phyloP scores from a whole-genome alignment of 129 eudicot genomes.

The Cynara cardunculus region DNA sequence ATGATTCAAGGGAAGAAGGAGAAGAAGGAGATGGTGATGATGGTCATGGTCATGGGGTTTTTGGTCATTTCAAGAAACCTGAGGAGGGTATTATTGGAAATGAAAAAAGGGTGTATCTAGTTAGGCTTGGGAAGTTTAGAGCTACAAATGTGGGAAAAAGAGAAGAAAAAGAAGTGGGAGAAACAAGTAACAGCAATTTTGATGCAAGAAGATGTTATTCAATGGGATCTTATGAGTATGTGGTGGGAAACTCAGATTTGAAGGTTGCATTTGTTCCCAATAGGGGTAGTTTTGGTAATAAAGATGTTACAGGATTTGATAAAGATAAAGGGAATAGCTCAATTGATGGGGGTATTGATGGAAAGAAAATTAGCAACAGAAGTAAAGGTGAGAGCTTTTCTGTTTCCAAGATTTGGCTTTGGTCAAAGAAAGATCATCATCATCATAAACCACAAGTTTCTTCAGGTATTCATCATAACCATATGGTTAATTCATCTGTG shows the following conservation, averaged over 20 bases:
- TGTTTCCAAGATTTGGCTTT: constrained; percentile 93
- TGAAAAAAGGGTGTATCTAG: constrained; percentile 75
- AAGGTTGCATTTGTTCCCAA: constrained; percentile 66
- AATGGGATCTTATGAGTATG: constrained; percentile 95
- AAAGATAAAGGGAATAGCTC: constrained; percentile 46
- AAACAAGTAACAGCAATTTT: constrained; percentile 67
- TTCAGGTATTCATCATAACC: constrained; percentile 35
- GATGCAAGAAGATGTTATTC: constrained; percentile 95
- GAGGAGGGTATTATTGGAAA: constrained; percentile 39
- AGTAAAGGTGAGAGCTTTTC: constrained; percentile 96
- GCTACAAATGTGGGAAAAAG: constrained; percentile 42
- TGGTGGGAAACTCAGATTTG: constrained; percentile 65
- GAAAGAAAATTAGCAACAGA: constrained; percentile 64
- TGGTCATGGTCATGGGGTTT: constrained; percentile 32
- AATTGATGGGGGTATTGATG: constrained; percentile 52
- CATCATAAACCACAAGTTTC: constrained; percentile 44
- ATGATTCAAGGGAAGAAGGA: constrained; percentile 50
- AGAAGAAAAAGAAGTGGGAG: constrained; percentile 57
- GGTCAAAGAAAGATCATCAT: constrained; percentile 77
- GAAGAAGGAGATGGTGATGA: constrained; percentile 43
- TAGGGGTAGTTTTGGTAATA: constrained; percentile 37
- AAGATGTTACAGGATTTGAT: constrained; percentile 26
- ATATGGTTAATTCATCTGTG: constrained; percentile 40
- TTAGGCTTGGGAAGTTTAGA: constrained; percentile 84
- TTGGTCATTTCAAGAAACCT: constrained; percentile 40